A percentile compares a stretch with the other conserved stretches of the same genome.
Conservation (phyloP, 345 rosid genomes). For the Salix suchowensis region DNA sequence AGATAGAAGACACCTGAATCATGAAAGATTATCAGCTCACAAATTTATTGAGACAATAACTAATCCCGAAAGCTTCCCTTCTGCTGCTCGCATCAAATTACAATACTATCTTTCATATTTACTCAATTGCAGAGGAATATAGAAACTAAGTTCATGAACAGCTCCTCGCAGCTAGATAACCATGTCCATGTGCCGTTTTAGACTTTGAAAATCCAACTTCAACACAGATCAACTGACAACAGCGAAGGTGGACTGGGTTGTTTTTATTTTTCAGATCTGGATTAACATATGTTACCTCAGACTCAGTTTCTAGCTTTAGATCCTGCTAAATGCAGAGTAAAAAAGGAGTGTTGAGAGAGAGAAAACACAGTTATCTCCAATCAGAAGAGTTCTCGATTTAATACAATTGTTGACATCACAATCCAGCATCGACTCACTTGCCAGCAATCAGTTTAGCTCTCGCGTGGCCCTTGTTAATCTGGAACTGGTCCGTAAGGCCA, state of each 20-base stretch:
- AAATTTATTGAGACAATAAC: no score
- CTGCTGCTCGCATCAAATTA: no score
- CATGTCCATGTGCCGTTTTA: not conserved
- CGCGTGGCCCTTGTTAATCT: slow-evolving; percentile 26
- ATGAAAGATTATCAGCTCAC: no score
- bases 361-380: not conserved
- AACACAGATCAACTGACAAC: not conserved
- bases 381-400: not conserved
- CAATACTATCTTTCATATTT: no score
- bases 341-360: not conserved
- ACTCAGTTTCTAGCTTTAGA: not conserved
- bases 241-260: not conserved
- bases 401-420: not conserved
- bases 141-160: not conserved
- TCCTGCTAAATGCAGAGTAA: not conserved
- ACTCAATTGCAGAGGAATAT: no score
- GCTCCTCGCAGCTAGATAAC: not conserved
- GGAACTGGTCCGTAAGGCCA: slow-evolving; percentile 54
- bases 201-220: not conserved
- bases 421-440: not conserved
- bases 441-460: not conserved
- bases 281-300: not conserved
- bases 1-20: no score
- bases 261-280: not conserved
- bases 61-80: no score